A percentile compares a stretch with the other conserved stretches of the same genome.
Evolutionary conservation across 441 rosid genomes (phyloP).

Genomic region (Adansonia grandidieri): DNA sequence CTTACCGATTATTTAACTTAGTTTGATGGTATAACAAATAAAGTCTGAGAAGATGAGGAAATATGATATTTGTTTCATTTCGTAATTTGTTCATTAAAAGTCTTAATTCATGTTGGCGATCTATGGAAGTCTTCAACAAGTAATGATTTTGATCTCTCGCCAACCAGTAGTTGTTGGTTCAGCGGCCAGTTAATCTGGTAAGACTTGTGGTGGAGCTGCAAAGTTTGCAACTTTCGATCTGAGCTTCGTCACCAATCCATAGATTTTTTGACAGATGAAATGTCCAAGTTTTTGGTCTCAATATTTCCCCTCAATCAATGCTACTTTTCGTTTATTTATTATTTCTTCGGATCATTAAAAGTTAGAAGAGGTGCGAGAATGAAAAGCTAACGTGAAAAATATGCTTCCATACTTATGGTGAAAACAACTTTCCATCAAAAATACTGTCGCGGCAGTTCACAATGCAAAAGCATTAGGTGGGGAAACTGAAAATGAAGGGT

Average conservation of each 20-base stretch:
- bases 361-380: background rate
- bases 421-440: background rate
- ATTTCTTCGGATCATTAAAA: background rate
- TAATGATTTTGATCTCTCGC: background rate
- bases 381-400: background rate
- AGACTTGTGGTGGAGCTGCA: constrained; percentile 15
- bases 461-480: background rate
- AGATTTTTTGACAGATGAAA: background rate
- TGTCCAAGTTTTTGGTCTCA: background rate
- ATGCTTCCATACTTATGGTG: background rate
- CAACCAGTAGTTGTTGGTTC: background rate
- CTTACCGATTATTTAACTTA: too few species aligned
- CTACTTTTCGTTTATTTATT: background rate
- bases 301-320: background rate
- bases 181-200: background rate
- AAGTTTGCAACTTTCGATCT: background rate
- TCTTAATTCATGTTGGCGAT: background rate
- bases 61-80: too few species aligned
- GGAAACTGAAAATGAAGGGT: background rate
- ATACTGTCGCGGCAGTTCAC: background rate
- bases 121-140: background rate
- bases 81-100: too few species aligned
- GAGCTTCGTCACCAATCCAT: background rate
- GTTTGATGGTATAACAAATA: too few species aligned
- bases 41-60: too few species aligned